These are phyloP conservation scores for Phylloporus sp. DNA, from an alignment of 768 basidiomycete genomes.

Conservation along the genomic window DNA sequence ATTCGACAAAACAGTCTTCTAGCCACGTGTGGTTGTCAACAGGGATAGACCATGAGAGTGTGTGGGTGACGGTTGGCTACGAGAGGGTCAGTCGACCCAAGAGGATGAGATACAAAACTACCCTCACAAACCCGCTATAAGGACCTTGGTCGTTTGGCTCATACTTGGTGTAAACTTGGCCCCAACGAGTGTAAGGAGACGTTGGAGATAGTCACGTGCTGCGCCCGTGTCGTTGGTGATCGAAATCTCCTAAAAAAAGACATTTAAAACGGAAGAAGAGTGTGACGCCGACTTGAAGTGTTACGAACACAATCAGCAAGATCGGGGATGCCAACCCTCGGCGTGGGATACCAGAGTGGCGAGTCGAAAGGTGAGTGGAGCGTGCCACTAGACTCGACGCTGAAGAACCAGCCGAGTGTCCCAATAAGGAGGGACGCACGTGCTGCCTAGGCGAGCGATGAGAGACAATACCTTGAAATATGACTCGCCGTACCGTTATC, in stretches of 20 bases:
- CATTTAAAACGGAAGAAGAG: neutral
- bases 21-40: slow-evolving; percentile 89
- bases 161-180: slow-evolving; percentile 80
- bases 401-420: slow-evolving; percentile 79
- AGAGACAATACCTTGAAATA: slow-evolving; percentile 55
- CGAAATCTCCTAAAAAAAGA: slow-evolving; percentile 56
- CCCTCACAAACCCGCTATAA: slow-evolving; percentile 80
- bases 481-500: slow-evolving; percentile 60
- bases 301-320: slow-evolving; percentile 58
- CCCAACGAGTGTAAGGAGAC: slow-evolving; percentile 71
- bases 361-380: slow-evolving; percentile 65
- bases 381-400: slow-evolving; percentile 60
- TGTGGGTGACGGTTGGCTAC: slow-evolving; percentile 45
- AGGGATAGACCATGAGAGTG: slow-evolving; percentile 75
- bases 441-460: slow-evolving; percentile 46
- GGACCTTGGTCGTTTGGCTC: slow-evolving; percentile 68
- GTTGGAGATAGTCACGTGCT: slow-evolving; percentile 83
- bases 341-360: slow-evolving; percentile 81
- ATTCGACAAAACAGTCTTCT: slow-evolving; percentile 82
- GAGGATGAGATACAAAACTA: neutral
- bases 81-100: neutral
- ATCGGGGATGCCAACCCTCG: slow-evolving; percentile 51
- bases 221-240: slow-evolving; percentile 88
- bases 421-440: slow-evolving; percentile 46
- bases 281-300: neutral